Evolutionary conservation across 352 stramenopile species (phyloP).

Genomic region (Chrysophaeum taylorii): DNA sequence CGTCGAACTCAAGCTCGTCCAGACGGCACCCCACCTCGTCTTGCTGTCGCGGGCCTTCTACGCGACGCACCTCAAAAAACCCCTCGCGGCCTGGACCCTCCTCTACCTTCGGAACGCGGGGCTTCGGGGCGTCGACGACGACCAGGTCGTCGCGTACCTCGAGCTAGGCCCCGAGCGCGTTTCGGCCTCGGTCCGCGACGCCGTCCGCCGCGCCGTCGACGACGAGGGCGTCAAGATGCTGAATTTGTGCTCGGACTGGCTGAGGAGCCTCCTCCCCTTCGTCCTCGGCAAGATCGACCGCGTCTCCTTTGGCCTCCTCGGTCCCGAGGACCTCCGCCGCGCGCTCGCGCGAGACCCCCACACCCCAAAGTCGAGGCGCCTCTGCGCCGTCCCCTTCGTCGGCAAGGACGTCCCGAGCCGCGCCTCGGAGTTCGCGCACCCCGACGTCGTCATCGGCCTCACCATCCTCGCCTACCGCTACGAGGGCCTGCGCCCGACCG

Average conservation of each 20-base stretch:
- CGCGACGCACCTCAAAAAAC: conserved; percentile 70
- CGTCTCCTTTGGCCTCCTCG: conserved; percentile 28
- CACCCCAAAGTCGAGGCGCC: conserved; percentile 79
- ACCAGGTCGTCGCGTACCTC: conserved; percentile 60
- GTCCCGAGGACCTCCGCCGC: background rate
- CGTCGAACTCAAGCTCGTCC: conserved; percentile 78
- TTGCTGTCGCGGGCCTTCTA: conserved; percentile 93
- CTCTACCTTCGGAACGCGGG: conserved; percentile 84
- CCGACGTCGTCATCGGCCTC: conserved; percentile 82
- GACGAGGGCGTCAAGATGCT: conserved; percentile 91
- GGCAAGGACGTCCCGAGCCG: conserved; percentile 97
- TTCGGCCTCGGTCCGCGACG: conserved; percentile 58
- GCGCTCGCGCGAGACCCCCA: conserved; percentile 59
- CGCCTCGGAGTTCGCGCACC: conserved; percentile 97
- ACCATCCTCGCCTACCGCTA: conserved; percentile 77
- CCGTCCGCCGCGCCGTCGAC: conserved; percentile 51
- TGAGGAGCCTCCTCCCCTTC: conserved; percentile 91
- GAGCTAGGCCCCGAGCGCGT: too few relatives aligned
- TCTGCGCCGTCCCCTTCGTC: conserved; percentile 96
- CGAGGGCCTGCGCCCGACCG: conserved; percentile 66
- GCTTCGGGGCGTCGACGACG: conserved; percentile 67
- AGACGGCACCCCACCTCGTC: conserved; percentile 93
- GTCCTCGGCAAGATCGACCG: conserved; percentile 98
- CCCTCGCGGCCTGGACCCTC: conserved; percentile 79
- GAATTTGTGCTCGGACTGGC: conserved; percentile 92